phyloP scores from a whole-genome alignment of 169 alveolate species.

The Cryptosporidium andersoni region DNA sequence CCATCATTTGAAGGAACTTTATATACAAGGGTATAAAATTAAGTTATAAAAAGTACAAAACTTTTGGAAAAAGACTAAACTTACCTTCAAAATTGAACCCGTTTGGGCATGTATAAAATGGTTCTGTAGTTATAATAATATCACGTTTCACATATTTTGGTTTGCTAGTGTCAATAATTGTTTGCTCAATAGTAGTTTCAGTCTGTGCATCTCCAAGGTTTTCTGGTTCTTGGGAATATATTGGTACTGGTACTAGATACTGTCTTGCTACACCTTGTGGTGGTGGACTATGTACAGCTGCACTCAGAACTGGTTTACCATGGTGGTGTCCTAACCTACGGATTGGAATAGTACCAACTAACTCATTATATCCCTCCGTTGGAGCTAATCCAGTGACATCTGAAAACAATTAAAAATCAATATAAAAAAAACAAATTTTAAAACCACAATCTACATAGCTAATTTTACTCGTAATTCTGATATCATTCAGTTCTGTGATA shows the following conservation, averaged over 20 bases:
- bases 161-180: constrained; percentile 50
- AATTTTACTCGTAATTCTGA: no score
- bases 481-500: no score
- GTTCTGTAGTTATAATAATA: constrained; percentile 61
- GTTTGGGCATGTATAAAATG: constrained; percentile 70
- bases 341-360: no score
- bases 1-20: constrained; percentile 65
- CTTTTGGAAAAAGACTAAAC: background rate
- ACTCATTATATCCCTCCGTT: no score
- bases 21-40: background rate
- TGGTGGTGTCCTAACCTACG: background rate
- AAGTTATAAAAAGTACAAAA: background rate
- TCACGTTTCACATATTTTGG: constrained; percentile 59
- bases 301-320: constrained; percentile 19
- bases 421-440: no score
- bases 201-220: constrained; percentile 31
- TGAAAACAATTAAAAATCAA: no score
- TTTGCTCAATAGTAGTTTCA: constrained; percentile 46
- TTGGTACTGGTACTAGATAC: constrained; percentile 37
- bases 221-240: constrained; percentile 63
- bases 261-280: constrained; percentile 63
- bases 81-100: constrained; percentile 69
- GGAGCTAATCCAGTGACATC: no score
- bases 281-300: constrained; percentile 39
- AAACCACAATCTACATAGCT: no score